Evolutionary conservation across 768 basidiomycete species (phyloP).

Genomic region (Pulveroboletus ravenelii): DNA sequence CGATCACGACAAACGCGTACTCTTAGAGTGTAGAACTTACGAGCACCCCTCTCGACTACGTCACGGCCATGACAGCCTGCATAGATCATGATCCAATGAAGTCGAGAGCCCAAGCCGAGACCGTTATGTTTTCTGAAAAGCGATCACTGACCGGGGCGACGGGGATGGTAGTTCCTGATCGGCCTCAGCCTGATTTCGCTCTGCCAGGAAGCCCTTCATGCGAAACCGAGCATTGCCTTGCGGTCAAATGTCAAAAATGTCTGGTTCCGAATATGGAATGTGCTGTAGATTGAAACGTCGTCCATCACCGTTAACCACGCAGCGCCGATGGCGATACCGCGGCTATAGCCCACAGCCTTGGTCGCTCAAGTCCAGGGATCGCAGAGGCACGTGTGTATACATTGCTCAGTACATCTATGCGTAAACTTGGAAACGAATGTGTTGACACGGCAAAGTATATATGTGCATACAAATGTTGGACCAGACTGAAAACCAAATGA

Average conservation of each 20-base stretch:
- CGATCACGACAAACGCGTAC: conserved; percentile 32
- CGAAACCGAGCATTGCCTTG: conserved; percentile 19
- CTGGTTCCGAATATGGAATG: conserved; percentile 25
- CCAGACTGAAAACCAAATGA: conserved; percentile 8
- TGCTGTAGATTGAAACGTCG: conserved; percentile 21
- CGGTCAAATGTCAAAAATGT: not conserved
- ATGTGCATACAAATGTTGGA: conserved; percentile 29
- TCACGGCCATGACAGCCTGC: conserved; percentile 25
- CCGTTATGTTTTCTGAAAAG: conserved; percentile 5
- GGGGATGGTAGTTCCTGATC: conserved; percentile 3
- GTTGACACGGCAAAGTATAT: conserved; percentile 12
- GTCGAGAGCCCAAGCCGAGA: conserved; percentile 4
- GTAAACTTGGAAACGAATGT: conserved; percentile 2
- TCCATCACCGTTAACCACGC: conserved; percentile 7
- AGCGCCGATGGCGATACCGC: conserved; percentile 14
- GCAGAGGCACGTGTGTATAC: conserved; percentile 8
- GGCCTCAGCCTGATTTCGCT: not conserved
- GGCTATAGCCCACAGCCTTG: conserved; percentile 7
- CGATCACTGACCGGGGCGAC: conserved; percentile 3
- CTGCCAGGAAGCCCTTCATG: conserved; percentile 2
- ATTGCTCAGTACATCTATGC: conserved; percentile 9
- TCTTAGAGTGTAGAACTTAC: conserved; percentile 17
- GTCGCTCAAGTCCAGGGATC: conserved; percentile 6
- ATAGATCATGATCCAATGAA: conserved; percentile 1
- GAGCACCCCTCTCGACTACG: conserved; percentile 20